Evolutionary conservation across 371 early-diverging fungal species (phyloP).

Genomic region (Chytridium lagenaria): DNA sequence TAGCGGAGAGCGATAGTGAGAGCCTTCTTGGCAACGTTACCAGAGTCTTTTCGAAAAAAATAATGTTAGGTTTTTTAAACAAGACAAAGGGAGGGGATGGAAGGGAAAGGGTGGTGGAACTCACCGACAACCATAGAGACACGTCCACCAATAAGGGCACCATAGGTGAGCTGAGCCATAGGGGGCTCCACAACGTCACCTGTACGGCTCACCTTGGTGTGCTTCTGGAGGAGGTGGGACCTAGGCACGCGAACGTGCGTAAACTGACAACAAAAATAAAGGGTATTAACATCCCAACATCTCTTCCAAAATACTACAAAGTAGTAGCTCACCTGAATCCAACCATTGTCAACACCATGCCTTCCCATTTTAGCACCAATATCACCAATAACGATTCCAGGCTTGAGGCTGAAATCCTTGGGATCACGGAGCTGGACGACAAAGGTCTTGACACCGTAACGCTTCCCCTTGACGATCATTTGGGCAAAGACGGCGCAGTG

Average conservation of each 20-base stretch:
- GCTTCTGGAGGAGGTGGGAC: slow-evolving; percentile 88
- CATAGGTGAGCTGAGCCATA: slow-evolving; percentile 78
- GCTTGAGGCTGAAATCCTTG: slow-evolving; percentile 73
- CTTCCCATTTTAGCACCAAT: slow-evolving; percentile 76
- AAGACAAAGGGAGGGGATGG: no score
- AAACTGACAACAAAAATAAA: no score
- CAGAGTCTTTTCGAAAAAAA: slow-evolving; percentile 66
- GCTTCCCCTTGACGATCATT: slow-evolving; percentile 77
- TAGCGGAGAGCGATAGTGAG: slow-evolving; percentile 90
- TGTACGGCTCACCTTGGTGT: slow-evolving; percentile 85
- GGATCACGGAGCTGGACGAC: slow-evolving; percentile 86
- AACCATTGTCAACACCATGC: slow-evolving; percentile 85
- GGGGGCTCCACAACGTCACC: slow-evolving; percentile 65
- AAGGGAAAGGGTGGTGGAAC: no score
- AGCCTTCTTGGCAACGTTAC: slow-evolving; percentile 88
- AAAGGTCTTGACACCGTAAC: slow-evolving; percentile 85
- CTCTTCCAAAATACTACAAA: no score
- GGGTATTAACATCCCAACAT: no score
- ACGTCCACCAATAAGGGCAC: slow-evolving; percentile 86
- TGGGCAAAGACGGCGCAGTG: slow-evolving; percentile 88
- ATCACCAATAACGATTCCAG: slow-evolving; percentile 89
- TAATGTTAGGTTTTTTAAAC: neutral
- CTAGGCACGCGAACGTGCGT: slow-evolving; percentile 81
- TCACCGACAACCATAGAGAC: slow-evolving; percentile 89
- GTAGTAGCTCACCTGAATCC: no score